phyloP scores from a whole-genome alignment of 2,329 filamentous ascomycete species.

The Cladosporium austrohemisphaericum region DNA sequence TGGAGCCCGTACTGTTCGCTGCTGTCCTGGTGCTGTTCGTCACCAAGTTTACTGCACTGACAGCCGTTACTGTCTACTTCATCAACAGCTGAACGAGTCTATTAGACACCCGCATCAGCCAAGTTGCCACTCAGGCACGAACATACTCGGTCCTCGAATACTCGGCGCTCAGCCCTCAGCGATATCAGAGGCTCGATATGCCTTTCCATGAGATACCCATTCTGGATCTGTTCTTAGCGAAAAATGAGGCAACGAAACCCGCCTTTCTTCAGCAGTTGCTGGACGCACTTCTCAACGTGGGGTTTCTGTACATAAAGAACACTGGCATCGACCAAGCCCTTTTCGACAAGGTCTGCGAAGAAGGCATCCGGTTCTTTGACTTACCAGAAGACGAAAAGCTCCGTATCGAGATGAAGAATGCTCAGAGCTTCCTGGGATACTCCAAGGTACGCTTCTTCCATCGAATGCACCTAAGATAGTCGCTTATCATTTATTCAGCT shows the following conservation, averaged over 20 bases:
- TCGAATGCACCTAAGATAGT: not conserved
- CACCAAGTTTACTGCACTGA: conserved; percentile 19
- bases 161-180: too few relatives aligned
- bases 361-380: conserved; percentile 73
- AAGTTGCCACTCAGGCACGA: too few relatives aligned
- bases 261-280: conserved; percentile 68
- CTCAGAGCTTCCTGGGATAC: conserved; percentile 42
- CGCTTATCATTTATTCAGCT: conserved; percentile 33
- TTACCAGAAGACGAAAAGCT: conserved; percentile 73
- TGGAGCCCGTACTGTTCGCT: conserved; percentile 19
- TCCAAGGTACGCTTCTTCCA: conserved; percentile 34
- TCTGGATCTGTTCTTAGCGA: conserved; percentile 67
- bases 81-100: conserved; percentile 14
- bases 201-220: conserved; percentile 71
- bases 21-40: conserved; percentile 20
- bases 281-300: conserved; percentile 76
- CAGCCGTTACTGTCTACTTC: conserved; percentile 17
- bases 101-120: too few relatives aligned
- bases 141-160: too few relatives aligned
- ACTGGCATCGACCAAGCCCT: conserved; percentile 66
- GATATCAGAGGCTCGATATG: too few relatives aligned
- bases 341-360: conserved; percentile 60
- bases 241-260: conserved; percentile 63
- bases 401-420: conserved; percentile 50
- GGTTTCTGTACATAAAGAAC: conserved; percentile 81